Percentiles rank a stretch among this genome's conserved stretches.
Evolutionary conservation across 768 basidiomycete species (phyloP).

Genomic region (Austroboletus eburneus): DNA sequence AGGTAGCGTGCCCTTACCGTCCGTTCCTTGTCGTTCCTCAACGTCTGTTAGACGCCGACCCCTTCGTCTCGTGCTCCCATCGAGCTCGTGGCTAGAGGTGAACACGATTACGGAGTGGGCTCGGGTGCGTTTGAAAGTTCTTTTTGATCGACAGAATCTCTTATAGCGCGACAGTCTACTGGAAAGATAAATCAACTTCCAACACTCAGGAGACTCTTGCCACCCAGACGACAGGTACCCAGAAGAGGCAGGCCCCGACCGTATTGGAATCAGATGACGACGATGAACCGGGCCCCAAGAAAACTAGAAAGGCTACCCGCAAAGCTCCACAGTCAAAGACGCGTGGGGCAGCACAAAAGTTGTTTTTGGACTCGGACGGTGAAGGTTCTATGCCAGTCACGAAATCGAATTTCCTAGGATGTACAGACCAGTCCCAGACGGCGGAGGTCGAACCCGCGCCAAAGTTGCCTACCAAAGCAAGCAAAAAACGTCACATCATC

Average conservation of each 20-base stretch:
- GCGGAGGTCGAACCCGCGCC: constrained; percentile 4
- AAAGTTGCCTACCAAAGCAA: constrained; percentile 9
- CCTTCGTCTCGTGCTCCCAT: constrained; percentile 34
- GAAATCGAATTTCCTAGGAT: not conserved
- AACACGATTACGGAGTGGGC: constrained; percentile 53
- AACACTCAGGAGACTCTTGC: constrained; percentile 15
- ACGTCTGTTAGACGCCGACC: constrained; percentile 24
- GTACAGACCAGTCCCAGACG: not conserved
- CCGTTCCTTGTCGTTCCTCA: constrained; percentile 7
- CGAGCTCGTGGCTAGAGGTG: constrained; percentile 48
- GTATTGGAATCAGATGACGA: constrained; percentile 42
- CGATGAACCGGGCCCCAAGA: constrained; percentile 14
- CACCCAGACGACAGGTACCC: constrained; percentile 17
- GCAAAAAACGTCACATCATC: constrained; percentile 35
- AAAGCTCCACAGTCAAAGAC: constrained; percentile 31
- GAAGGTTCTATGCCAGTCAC: constrained; percentile 23
- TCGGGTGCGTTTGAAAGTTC: constrained; percentile 34
- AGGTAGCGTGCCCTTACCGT: constrained; percentile 39
- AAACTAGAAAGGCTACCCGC: constrained; percentile 13
- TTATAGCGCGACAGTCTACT: constrained; percentile 42
- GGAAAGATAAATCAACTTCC: constrained; percentile 40
- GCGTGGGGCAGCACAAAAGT: constrained; percentile 24
- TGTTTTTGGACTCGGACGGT: constrained; percentile 53
- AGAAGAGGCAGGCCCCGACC: constrained; percentile 26
- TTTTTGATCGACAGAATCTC: constrained; percentile 1